Evolutionary conservation across 345 rosid species (phyloP).

Genomic region (Hibiscus syriacus): DNA sequence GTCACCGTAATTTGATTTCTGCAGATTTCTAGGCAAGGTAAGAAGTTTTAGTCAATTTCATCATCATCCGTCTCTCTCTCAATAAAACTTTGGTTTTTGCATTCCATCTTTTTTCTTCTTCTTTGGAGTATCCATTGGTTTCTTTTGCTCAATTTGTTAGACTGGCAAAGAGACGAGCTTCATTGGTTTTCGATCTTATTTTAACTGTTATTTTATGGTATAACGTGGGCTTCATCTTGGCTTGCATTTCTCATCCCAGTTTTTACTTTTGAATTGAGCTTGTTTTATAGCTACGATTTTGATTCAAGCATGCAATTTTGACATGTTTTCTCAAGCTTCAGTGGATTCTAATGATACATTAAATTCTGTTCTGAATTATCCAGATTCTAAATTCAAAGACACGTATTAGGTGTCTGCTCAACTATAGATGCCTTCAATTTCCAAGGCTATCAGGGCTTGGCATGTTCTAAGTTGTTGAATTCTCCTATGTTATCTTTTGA

Average conservation of each 20-base stretch:
- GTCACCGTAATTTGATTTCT: neutral
- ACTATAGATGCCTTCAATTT: neutral
- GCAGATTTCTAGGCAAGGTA: conserved; percentile 7
- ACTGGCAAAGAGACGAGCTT: no score
- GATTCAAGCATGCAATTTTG: neutral
- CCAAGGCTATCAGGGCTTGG: neutral
- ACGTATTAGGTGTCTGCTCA: neutral
- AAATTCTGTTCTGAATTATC: neutral
- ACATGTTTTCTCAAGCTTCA: neutral
- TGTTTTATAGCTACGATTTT: neutral
- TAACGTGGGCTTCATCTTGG: no score
- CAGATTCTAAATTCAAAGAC: conserved; percentile 2
- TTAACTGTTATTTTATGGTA: neutral
- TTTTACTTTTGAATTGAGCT: neutral
- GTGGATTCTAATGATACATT: neutral
- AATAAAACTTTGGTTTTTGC: no score
- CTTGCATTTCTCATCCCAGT: neutral
- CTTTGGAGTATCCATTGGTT: no score
- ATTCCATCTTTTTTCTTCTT: no score
- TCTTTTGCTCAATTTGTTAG: no score
- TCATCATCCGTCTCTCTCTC: no score
- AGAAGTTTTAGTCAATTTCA: neutral
- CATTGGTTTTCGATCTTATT: no score
- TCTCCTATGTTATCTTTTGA: neutral
- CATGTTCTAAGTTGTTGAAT: neutral